A percentile compares a stretch with the other conserved stretches of the same genome.
Conservation (phyloP, 2,329 filamentous ascomycete species). For the Trichophyton mentagrophytes region DNA sequence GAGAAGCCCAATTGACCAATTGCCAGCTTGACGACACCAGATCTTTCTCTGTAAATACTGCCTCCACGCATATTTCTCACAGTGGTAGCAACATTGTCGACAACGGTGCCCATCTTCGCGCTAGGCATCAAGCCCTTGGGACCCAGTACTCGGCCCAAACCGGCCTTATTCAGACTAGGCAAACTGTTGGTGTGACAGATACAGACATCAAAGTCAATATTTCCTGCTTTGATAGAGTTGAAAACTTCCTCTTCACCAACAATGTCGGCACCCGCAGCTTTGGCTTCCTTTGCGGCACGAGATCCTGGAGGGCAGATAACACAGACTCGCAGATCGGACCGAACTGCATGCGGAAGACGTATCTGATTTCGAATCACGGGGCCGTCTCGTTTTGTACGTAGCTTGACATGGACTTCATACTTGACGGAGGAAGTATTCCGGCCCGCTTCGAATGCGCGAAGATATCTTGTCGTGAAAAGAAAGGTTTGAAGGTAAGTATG, state of each 20-base stretch:
- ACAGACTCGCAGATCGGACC: slow-evolving; percentile 75
- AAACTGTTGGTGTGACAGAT: slow-evolving; percentile 74
- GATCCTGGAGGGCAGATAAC: slow-evolving; percentile 82
- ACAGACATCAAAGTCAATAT: slow-evolving; percentile 76
- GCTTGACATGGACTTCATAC: slow-evolving; percentile 76
- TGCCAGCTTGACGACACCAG: slow-evolving; percentile 76
- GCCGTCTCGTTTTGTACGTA: slow-evolving; percentile 74
- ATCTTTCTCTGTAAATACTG: slow-evolving; percentile 72
- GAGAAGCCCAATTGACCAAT: slow-evolving; percentile 83
- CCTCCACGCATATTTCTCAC: slow-evolving; percentile 75
- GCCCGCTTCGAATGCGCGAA: slow-evolving; percentile 86
- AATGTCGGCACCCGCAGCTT: slow-evolving; percentile 62
- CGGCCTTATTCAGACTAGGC: slow-evolving; percentile 66
- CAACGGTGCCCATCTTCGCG: slow-evolving; percentile 75
- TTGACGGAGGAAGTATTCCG: slow-evolving; percentile 59
- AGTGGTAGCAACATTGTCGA: slow-evolving; percentile 59
- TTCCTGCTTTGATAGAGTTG: slow-evolving; percentile 59
- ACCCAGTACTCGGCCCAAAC: slow-evolving; percentile 67
- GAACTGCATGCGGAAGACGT: slow-evolving; percentile 76
- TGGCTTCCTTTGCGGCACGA: slow-evolving; percentile 59
- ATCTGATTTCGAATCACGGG: slow-evolving; percentile 78
- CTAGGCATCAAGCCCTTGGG: slow-evolving; percentile 89
- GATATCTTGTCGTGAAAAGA: slow-evolving; percentile 48
- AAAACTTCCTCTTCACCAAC: slow-evolving; percentile 83
- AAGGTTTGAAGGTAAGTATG: not conserved